Evolutionary conservation across 257 asterid genomes (phyloP).

Genomic region (Penstemon newberryi): DNA sequence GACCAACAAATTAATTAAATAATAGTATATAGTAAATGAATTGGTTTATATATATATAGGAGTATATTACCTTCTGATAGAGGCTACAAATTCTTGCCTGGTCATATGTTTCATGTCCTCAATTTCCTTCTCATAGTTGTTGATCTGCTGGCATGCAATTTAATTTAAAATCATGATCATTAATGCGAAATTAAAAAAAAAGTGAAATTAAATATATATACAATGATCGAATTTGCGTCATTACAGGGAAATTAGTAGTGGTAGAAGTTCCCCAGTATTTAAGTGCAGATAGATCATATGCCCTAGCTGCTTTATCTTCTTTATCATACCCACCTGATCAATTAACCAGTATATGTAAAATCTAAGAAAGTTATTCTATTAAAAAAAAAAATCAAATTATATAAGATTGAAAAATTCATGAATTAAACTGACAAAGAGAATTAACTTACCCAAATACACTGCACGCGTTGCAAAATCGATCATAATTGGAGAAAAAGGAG

Average conservation of each 20-base stretch:
- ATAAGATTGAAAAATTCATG: background rate
- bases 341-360: background rate
- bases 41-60: too few relatives aligned
- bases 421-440: background rate
- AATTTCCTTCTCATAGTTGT: constrained; percentile 82
- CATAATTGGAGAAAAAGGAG: background rate
- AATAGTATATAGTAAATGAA: too few relatives aligned
- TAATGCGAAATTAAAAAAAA: background rate
- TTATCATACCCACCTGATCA: constrained; percentile 88
- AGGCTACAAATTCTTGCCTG: constrained; percentile 93
- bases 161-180: background rate
- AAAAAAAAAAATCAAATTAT: too few relatives aligned
- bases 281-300: constrained; percentile 87
- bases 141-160: constrained; percentile 44
- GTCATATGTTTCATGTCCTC: constrained; percentile 98
- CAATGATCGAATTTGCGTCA: background rate
- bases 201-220: background rate
- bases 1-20: too few relatives aligned
- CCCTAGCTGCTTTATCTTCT: constrained; percentile 96
- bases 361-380: too few relatives aligned
- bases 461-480: constrained; percentile 20
- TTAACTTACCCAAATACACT: constrained; percentile 76
- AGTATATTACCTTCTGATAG: constrained; percentile 66
- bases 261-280: constrained; percentile 98
- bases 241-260: constrained; percentile 85